Percentiles rank a stretch among this genome's conserved stretches.
Evolutionary conservation across 495 filamentous ascomycete species (phyloP).

Genomic region (Usnea hakonensis): DNA sequence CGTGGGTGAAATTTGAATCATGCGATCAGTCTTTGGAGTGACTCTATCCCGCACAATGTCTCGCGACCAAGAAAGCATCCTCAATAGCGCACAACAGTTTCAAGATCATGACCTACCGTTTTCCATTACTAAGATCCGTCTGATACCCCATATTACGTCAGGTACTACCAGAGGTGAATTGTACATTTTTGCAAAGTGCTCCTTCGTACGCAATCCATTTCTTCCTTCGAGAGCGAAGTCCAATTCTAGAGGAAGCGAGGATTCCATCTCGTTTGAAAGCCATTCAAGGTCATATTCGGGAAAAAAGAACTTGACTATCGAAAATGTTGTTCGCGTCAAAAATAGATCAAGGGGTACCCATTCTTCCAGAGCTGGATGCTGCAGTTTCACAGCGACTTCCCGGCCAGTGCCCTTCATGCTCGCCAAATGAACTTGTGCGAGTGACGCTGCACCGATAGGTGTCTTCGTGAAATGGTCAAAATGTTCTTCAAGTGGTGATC

Average conservation of each 20-base stretch:
- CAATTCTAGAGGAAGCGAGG: slow-evolving; percentile 82
- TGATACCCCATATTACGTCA: slow-evolving; percentile 80
- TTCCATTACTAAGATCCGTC: slow-evolving; percentile 92
- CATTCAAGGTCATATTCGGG: slow-evolving; percentile 96
- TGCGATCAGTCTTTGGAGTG: no score
- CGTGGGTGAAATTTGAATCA: no score
- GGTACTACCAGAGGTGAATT: slow-evolving; percentile 79
- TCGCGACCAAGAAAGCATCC: no score
- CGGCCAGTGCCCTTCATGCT: slow-evolving; percentile 73
- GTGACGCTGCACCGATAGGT: slow-evolving; percentile 85
- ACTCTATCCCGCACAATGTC: no score
- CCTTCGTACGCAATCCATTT: slow-evolving; percentile 70
- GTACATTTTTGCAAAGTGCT: slow-evolving; percentile 66
- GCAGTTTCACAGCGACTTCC: slow-evolving; percentile 95
- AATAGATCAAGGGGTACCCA: slow-evolving; percentile 87
- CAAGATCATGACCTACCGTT: no score
- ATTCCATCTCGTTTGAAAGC: slow-evolving; percentile 88
- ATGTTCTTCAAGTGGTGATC: slow-evolving; percentile 65
- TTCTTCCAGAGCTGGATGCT: slow-evolving; percentile 84
- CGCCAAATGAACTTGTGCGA: slow-evolving; percentile 94
- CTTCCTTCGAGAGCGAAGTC: slow-evolving; percentile 81
- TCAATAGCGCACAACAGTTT: no score
- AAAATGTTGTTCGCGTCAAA: slow-evolving; percentile 82
- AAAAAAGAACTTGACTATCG: slow-evolving; percentile 83
- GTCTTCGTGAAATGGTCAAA: slow-evolving; percentile 73